Conservation (phyloP, 75 land plant species). For the Pinus tabuliformis region DNA sequence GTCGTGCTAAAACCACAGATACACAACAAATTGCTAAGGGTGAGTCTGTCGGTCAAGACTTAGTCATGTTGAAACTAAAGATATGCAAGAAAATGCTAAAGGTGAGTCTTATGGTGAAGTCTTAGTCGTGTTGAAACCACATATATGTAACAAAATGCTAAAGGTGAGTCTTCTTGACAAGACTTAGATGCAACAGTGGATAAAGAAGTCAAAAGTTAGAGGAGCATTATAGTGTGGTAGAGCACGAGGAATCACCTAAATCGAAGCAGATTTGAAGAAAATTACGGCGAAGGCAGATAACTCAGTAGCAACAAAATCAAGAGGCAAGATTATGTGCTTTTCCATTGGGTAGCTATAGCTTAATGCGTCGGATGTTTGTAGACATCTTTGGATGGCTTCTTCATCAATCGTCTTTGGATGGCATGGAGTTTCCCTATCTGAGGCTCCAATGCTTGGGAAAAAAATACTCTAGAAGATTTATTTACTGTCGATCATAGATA, state of each 20-base stretch:
- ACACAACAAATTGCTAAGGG: no score
- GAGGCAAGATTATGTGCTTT: background rate
- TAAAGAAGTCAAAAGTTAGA: background rate
- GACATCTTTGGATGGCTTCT: conserved; percentile 49
- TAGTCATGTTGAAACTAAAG: background rate
- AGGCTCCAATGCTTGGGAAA: background rate
- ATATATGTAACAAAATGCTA: no score
- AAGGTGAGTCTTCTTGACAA: no score
- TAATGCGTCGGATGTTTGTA: conserved; percentile 41
- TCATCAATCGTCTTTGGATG: no score
- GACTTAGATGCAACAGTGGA: background rate
- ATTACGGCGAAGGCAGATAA: background rate
- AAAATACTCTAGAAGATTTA: background rate
- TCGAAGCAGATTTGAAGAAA: conserved; percentile 3
- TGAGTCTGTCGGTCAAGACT: no score
- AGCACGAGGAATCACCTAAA: background rate
- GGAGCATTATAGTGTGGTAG: background rate
- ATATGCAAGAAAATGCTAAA: background rate
- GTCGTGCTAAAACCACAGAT: no score
- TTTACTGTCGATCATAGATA: no score
- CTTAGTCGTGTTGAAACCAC: no score
- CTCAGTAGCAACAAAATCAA: background rate
- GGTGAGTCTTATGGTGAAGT: background rate
- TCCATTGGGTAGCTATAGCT: conserved; percentile 14
- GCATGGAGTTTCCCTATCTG: conserved; percentile 43